phyloP scores from a whole-genome alignment of 2,329 filamentous ascomycete genomes.

The Bipolaris gigantea region DNA sequence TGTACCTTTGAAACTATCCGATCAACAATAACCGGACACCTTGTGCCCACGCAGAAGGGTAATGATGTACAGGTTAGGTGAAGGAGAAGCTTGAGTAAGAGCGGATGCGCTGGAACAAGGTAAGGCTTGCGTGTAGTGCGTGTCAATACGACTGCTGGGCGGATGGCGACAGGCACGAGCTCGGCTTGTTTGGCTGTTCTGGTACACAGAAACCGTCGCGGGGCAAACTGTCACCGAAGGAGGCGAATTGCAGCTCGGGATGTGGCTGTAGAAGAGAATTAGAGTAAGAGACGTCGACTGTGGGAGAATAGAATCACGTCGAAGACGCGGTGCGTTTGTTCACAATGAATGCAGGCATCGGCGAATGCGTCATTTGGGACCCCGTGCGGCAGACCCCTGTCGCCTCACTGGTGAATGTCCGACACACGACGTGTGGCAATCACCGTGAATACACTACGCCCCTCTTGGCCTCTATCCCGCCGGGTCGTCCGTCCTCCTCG shows the following conservation, averaged over 20 bases:
- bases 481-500: background rate
- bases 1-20: constrained; percentile 17
- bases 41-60: background rate
- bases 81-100: background rate
- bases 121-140: constrained; percentile 4
- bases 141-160: constrained; percentile 2
- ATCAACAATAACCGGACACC: background rate
- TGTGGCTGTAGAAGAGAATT: background rate
- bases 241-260: background rate
- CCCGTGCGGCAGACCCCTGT: constrained; percentile 27
- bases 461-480: background rate
- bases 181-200: constrained; percentile 3
- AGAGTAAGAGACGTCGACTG: constrained; percentile 19
- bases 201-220: background rate
- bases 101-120: constrained; percentile 4
- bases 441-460: constrained; percentile 15
- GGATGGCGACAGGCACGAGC: constrained; percentile 4
- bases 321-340: constrained; percentile 29
- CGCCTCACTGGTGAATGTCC: constrained; percentile 25
- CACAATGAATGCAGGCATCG: constrained; percentile 21
- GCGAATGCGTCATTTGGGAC: constrained; percentile 26
- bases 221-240: background rate
- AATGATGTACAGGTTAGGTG: background rate
- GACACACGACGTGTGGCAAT: constrained; percentile 28
- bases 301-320: constrained; percentile 28